Base-by-base conservation (phyloP, 176 grass and related monocot species). In the Microstegium vimineum region DNA sequence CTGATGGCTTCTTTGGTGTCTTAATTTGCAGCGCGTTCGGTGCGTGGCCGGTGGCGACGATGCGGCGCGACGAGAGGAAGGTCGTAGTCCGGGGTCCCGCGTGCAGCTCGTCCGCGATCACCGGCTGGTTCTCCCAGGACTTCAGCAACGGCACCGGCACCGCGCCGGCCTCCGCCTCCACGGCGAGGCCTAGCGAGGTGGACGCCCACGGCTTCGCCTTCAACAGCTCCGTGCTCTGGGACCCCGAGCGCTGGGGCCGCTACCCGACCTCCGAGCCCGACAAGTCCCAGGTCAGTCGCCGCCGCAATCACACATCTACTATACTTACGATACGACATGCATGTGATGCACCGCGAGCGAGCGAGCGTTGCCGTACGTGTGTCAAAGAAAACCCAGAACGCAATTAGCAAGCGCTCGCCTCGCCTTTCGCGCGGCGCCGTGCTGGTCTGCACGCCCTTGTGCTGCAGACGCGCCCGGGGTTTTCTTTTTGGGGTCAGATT, bases 161-260 rank as follows among this genome's bases (percentile, higher is more conserved):
- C 26, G 84, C 71, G 27, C 5, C 82, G n/a, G 18, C 56, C 46
- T 13, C 42, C 67, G 46, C 68, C 16, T 27, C 72, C 34, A 61
- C 80, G 25, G 30, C 77, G 47, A 51, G 85, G 42, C 68, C 71
- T 5, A 15, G 23, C 18, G 73, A 85, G 76, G 71, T 93, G 28
- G 83, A 93, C 51, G 79, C 66, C 41, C 86, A 87, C 47, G 80
- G 90, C 77, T 96, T 96, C 79, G 94, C 94, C 35, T 96, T 96
- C 88, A 96, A 96, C 83, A 96, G 94, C 85, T 96, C 94, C 1
- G 89, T 96, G 73, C 88, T 96, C 27, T 96, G 94, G 94, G 94
- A 96, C 86, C 94, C 94, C 59, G 94, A 96, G 88, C 87, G 94
- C 71, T 96, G 94, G 94, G 94, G 94, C 12, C 94, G 94, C 17